phyloP scores from a whole-genome alignment of 129 eudicot species.

The Flaveria trinervia region DNA sequence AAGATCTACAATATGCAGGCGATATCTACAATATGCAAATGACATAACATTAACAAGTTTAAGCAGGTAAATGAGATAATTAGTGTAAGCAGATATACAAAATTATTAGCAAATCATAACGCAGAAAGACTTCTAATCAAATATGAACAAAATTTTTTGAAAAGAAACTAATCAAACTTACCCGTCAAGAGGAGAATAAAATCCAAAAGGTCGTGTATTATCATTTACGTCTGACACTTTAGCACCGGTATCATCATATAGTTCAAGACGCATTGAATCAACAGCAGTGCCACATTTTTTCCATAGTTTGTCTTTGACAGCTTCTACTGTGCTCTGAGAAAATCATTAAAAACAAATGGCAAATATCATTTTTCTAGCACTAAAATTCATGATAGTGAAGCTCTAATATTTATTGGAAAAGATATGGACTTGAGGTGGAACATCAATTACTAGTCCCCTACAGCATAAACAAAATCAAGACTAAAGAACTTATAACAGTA shows the following conservation, averaged over 20 bases:
- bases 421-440: not conserved
- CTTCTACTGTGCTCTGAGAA: constrained; percentile 77
- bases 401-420: not conserved
- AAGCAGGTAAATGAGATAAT: not conserved
- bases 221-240: constrained; percentile 59
- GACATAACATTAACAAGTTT: not conserved
- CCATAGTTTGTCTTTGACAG: constrained; percentile 92
- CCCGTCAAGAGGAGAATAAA: constrained; percentile 89
- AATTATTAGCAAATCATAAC: not conserved
- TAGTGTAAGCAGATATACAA: not conserved
- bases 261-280: constrained; percentile 77
- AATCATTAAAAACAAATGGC: constrained; percentile 6
- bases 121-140: not conserved
- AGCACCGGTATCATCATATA: constrained; percentile 69
- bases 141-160: not conserved
- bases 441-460: constrained; percentile 1
- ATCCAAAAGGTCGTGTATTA: constrained; percentile 68
- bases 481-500: not conserved
- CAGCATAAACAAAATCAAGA: not conserved
- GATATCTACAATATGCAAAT: constrained; percentile 52
- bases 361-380: constrained; percentile 9
- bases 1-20: constrained; percentile 86
- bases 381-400: not conserved
- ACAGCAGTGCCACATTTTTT: constrained; percentile 91
- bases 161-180: constrained; percentile 29